Base-by-base conservation (phyloP, 2,329 filamentous ascomycete species). In the Chaetothyriales sp. region DNA sequence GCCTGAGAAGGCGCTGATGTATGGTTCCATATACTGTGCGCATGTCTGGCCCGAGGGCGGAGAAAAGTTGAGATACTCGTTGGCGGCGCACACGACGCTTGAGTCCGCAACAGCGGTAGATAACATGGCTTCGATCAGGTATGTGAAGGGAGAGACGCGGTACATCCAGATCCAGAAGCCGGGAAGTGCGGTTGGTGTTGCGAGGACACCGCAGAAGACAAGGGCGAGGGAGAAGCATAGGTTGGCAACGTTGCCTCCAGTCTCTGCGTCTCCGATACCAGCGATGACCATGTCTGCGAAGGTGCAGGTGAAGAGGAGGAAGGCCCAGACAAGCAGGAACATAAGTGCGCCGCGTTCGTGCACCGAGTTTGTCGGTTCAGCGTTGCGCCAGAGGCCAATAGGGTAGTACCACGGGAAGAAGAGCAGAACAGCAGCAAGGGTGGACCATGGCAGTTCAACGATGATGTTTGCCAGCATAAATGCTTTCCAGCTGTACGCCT, bases 131-230 rank as follows among this genome's bases (percentile, higher is more conserved):
- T 77, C 76, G 22, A 90, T 79, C 15, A 92, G 71, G 65, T 94
- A 95, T 0, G 85, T 89, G 60, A 95, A 85, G 0, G 89, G 88
- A 0, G 83, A 88, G 47, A 89, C 69, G 48, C 84, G 80, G 65
- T 86, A 85, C 83, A 87, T 87, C 69, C 86, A 87, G 55, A 80
- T 79, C 84, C 84, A 89, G 70, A 88, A 88, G 0, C 78, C 74
- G 0, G 84, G 83, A 1, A 88, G 71, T 0, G 73, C 71, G 2
- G 62, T 54, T 0, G 81, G 77, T 0, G 74, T 66, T 54, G 82
- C 78, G 50, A 87, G 68, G 2, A 86, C 82, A 63, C 56, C 68
- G 60, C 76, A 78, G 70, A 84, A 84, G 51, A 79, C 72, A 40
- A 80, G 68, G 56, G 72, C 76, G 64, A 84, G 73, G 22, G 77